Base-by-base conservation (phyloP, 2,329 filamentous ascomycete species). In the Aspergillus hortae region DNA sequence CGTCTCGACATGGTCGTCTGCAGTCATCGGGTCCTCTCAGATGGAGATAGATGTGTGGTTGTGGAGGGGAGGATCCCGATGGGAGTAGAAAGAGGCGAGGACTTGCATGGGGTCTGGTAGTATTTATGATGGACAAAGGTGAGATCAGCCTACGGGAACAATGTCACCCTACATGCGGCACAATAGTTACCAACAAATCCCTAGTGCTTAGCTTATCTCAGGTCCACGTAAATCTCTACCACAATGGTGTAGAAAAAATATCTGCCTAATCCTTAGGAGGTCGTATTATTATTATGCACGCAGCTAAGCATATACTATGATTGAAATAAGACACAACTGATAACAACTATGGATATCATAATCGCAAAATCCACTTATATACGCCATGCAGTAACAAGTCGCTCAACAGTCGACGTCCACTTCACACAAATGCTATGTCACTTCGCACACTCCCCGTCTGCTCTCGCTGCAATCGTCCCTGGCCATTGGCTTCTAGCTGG, bases 361-460 rank as follows among this genome's bases (percentile, higher is more conserved):
- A 23, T 4, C 23, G 23, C 27, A 30, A 30, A 9, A 30, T 30
- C 27, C 35, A n/a, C 35, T 15, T 38, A 35, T 35, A 35, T 35
- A 35, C 33, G 23, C 23, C 23, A 23, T 23, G 23, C 23, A 23
- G 23, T 23, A 23, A 23, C 23, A 23, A 23, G 23, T 23, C 23
- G 23, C 23, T 23, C 23, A 6, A 23, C 5, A 23, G 5, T 23
- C 35, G 14, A 38, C 14, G 7, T 4, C 35, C 35, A n/a, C 23
- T 54, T 54, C 44, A 68, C 32, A 69, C 60, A 59, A 69, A 70
- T n/a, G 61, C 62, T 14, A 64, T 54, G 47, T 64, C 63, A 23
- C 64, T 64, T 40, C 56, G 50, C n/a, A 61, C 55, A 53, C 65
- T 68, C 23, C 57, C 59, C 9, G 58, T 61, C 6, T 53, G 44